Evolutionary conservation across 805 yeast species (phyloP).

Genomic region (Candida dendrica): DNA sequence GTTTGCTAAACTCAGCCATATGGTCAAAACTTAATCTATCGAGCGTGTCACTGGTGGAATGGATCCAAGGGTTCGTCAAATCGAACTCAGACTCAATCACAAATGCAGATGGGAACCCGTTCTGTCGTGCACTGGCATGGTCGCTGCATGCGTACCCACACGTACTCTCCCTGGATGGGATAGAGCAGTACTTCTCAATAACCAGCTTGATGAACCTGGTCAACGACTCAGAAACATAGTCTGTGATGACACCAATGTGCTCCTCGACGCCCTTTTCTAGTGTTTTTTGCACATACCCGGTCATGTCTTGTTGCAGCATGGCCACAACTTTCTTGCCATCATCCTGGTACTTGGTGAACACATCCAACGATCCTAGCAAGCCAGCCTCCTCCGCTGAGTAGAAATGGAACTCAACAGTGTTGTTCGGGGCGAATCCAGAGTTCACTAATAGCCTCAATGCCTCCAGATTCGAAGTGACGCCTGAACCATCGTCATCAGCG

Average conservation of each 20-base stretch:
- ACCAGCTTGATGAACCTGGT: conserved; percentile 41
- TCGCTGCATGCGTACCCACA: conserved; percentile 96
- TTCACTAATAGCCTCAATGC: conserved; percentile 56
- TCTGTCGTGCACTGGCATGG: conserved; percentile 77
- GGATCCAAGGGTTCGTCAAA: conserved; percentile 62
- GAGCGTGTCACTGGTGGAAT: conserved; percentile 70
- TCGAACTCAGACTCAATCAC: conserved; percentile 72
- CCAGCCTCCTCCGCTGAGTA: conserved; percentile 96
- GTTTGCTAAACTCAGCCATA: conserved; percentile 71
- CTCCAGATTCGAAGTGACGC: conserved; percentile 73
- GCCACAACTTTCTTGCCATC: conserved; percentile 54
- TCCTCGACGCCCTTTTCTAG: conserved; percentile 36
- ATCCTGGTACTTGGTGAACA: conserved; percentile 49
- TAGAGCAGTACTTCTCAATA: conserved; percentile 53
- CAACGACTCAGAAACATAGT: conserved; percentile 16
- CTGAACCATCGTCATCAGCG: conserved; percentile 93
- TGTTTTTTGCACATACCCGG: conserved; percentile 20
- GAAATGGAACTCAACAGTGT: conserved; percentile 87
- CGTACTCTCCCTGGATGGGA: conserved; percentile 63
- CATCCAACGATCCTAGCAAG: conserved; percentile 74
- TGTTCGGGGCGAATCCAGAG: conserved; percentile 43
- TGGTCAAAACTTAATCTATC: conserved; percentile 76
- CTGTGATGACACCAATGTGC: conserved; percentile 66
- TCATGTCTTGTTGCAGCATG: conserved; percentile 91
- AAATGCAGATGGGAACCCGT: conserved; percentile 80